These are phyloP conservation scores for Dactylellina leptospora DNA, from an alignment of 2,329 filamentous ascomycete genomes.

Conservation along the genomic window DNA sequence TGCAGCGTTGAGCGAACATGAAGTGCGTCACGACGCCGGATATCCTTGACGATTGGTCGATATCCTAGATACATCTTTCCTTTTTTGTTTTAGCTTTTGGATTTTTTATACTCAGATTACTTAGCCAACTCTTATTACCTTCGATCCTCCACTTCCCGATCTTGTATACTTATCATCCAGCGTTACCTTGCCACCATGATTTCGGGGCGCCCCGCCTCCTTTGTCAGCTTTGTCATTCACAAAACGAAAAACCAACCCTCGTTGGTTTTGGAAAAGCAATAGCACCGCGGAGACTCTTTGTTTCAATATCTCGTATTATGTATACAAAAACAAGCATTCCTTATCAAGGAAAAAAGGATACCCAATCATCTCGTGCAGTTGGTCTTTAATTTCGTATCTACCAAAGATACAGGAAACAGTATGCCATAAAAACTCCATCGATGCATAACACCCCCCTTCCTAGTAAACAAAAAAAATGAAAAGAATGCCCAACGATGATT, in stretches of 20 bases:
- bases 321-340: background rate
- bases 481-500: background rate
- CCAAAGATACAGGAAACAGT: too few species aligned
- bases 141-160: background rate
- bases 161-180: slow-evolving; percentile 8
- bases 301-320: slow-evolving; percentile 2
- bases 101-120: background rate
- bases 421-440: slow-evolving; percentile 6
- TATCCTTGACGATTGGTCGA: background rate
- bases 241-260: background rate
- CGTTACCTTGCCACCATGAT: slow-evolving; percentile 1
- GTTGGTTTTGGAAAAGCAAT: background rate
- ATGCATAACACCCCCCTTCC: background rate
- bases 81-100: background rate
- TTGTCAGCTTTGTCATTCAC: background rate
- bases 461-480: background rate
- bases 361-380: too few species aligned
- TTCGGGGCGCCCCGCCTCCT: background rate
- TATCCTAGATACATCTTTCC: background rate
- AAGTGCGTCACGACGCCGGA: background rate
- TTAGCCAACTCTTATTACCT: background rate
- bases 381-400: too few species aligned
- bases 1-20: slow-evolving; percentile 33
- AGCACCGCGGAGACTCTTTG: too few species aligned
- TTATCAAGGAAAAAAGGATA: background rate